Base-by-base conservation (phyloP, 2,329 filamentous ascomycete genomes). In the Aureobasidium sp. region DNA sequence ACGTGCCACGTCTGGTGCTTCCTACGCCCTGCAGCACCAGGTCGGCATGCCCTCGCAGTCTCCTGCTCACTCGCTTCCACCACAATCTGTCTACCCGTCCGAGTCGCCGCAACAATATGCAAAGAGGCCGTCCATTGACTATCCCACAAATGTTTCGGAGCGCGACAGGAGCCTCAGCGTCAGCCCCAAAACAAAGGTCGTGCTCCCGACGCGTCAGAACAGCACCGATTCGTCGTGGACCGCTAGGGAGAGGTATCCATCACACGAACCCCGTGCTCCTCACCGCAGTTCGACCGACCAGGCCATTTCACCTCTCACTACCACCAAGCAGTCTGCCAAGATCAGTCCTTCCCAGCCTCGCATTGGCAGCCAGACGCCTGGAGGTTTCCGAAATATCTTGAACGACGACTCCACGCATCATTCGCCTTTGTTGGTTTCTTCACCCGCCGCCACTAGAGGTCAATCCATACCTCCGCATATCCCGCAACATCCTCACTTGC, bases 101-200 rank as follows among this genome's bases (percentile, higher is more conserved):
- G 71, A 72, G 80, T 77, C 73, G 49, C 72, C 71, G 5, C 66
- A 64, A 35, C 65, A 65, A 14, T 67, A 66, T 37, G 62, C 61
- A 9, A 65, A 65, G 49, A 57, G 64, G 9, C 53, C 61, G n/a
- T 65, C 64, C 2, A 69, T 69, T 48, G 70, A 73, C 22, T 70
- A 76, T 47, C 77, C 80, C 7, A 50, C 45, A 27, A 50, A 39
- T 7, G 8, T 40, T 1, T 80, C 80, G 65, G 87, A 90, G 61
- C 82, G 87, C 68, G 88, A 89, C 64, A 79, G 82, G 54, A 90
- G 86, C 71, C 73, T 88, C 59, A 92, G 88, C 69, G 84, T 93
- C 56, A 93, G 89, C 71, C 90, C 90, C 33, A 91, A 90, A 75
- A 91, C 89, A 39, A 72, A 71, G 47, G 63, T 71, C 5, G 68